Base-by-base conservation (phyloP, 176 grass and related monocot genomes). In the Carex myosuroides region DNA sequence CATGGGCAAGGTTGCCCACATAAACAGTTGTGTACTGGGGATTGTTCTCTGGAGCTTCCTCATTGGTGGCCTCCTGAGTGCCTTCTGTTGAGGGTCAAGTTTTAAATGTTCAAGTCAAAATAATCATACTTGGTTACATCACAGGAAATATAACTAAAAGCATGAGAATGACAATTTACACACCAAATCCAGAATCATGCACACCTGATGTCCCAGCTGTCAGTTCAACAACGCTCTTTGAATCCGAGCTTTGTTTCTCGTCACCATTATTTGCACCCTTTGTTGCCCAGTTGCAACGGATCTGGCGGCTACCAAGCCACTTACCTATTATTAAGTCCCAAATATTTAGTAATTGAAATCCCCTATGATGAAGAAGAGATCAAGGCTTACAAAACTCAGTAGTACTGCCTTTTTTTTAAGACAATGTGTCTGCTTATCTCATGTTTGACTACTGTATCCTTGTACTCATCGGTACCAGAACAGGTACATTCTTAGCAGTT, bases 221-320 rank as follows among this genome's bases (percentile, higher is more conserved):
- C 64, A 92, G 87, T 63, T 93, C 91, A 65, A 89, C 89, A 79
- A 94, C 26, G 87, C 88, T 91, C 83, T 93, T 98, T 24, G 86
- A 85, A 64, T 98, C 92, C 6, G 85, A 90, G 82, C 3, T 86
- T 84, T 88, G 92, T 90, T 98, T 95, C 71, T 98, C 95, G 20
- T 98, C 95, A 86, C 86, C 91, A 84, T 86, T 18, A 92, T 74
- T 93, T 75, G 95, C 92, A 32, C 95, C 91, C 84, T 98, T 98
- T 1, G 92, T 93, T 64, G 92, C 95, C 95, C 95, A 98, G 84
- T 98, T 98, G 70, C 95, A 98, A 66, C 95, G 91, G 81, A 98
- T 95, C 90, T 98, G 95, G 10, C 91, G 95, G 82, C 89, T 98
- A 57, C 92, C 92, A 64, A 95, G 88, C 95, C 91, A 98, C 64